Conservation (phyloP, 306 rosid species). For the Casuarina equisetifolia region DNA sequence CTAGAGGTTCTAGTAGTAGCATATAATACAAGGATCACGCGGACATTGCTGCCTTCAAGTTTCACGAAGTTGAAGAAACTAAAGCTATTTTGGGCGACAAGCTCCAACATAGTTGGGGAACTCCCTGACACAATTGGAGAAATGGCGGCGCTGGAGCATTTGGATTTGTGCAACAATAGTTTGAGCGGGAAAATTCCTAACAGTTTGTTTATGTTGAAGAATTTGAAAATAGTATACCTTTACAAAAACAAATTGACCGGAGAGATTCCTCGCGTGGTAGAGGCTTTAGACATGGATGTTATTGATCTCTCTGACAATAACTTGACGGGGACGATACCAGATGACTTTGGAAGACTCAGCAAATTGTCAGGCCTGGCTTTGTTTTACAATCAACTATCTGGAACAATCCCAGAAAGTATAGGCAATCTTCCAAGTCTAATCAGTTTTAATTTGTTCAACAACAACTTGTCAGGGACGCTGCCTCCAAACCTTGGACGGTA, state of each 20-base stretch:
- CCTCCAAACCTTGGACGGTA: conserved; percentile 57
- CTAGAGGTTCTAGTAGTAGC: conserved; percentile 44
- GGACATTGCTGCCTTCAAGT: conserved; percentile 34
- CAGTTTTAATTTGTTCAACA: conserved; percentile 34
- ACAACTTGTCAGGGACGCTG: conserved; percentile 56
- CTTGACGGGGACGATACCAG: conserved; percentile 57
- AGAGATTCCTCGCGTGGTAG: conserved; percentile 48
- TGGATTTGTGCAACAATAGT: conserved; percentile 40
- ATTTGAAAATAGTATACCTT: conserved; percentile 42
- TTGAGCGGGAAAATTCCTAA: conserved; percentile 55
- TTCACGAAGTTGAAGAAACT: conserved; percentile 54
- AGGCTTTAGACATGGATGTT: conserved; percentile 33
- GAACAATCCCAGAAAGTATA: conserved; percentile 57
- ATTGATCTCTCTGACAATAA: conserved; percentile 47
- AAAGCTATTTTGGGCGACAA: conserved; percentile 32
- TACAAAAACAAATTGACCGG: conserved; percentile 50
- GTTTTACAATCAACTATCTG: conserved; percentile 44
- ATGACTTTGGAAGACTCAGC: conserved; percentile 55
- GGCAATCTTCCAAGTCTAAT: conserved; percentile 50
- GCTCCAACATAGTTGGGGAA: conserved; percentile 49
- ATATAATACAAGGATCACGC: conserved; percentile 19
- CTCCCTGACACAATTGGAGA: conserved; percentile 56
- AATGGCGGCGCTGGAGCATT: conserved; percentile 46
- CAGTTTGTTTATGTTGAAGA: conserved; percentile 47
- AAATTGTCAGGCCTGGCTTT: conserved; percentile 37